Evolutionary conservation across 2,329 filamentous ascomycete species (phyloP), one percentile per base, ranked within the genome.

Genomic region (Calonectria hawksworthii): DNA sequence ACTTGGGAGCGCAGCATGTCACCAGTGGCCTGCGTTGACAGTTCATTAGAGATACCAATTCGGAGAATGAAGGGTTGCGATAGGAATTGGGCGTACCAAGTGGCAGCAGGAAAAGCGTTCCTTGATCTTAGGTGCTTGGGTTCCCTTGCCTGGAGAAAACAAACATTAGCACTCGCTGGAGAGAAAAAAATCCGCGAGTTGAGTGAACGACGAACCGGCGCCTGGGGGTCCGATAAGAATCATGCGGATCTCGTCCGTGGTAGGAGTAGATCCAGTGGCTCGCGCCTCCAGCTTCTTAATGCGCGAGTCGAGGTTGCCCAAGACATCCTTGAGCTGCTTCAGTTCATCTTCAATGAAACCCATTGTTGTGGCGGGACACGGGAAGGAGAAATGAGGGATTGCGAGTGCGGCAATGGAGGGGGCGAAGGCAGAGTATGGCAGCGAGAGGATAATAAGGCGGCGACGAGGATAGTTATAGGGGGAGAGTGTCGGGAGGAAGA

Each of bases 1-100:
- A 99, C 97, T 88, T 99, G 97, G 80, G 96, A 98, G 84, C 97
- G 96, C 84, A 99, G 92, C 97, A 99, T 99, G 88, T 99, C 97
- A 86, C 97, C 97, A 74, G 97, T 99, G 78, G 97, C 97, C 96
- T 98, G 78, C 74, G 73, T 72, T 74, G 69, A 50, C 70, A 72
- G 80, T 18, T 64, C 7, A 69, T 80, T 74, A 81, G 79, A 74
- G 65, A 68, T 36, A 13, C 30, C 34, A 23, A 21, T 56, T 52
- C 14, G 3, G 36, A 61, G n/a, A 18, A 54, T 63, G 47, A 34
- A n/a, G 47, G 34, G 63, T 70, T 71, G 74, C 72, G 71, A 74
- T 69, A 32, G 34, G 68, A 66, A 79, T 81, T 72, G 74, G 44
- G 84, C 93, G 83, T 92, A 98, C 96, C 89, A 99, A 89, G 88